A percentile compares a stretch with the other conserved stretches of the same genome.
These are phyloP conservation scores for Clonostachys chloroleuca DNA, from an alignment of 2,329 filamentous ascomycete genomes.

Conservation along the genomic window DNA sequence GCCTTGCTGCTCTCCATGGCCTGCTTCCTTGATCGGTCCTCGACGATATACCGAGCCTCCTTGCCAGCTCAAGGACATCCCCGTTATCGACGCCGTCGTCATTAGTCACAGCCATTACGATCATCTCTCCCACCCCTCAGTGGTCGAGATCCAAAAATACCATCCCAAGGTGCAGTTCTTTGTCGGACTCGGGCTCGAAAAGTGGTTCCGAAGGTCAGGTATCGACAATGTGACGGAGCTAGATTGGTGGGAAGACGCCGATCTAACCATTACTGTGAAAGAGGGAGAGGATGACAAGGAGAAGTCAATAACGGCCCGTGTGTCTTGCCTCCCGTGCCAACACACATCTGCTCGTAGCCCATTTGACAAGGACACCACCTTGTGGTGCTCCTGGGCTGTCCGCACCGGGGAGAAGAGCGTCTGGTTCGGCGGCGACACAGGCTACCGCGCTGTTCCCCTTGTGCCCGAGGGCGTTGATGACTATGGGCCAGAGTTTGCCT, in stretches of 20 bases:
- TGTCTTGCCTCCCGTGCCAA: conserved; percentile 81
- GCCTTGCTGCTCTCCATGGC: conserved; percentile 69
- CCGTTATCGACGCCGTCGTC: conserved; percentile 69
- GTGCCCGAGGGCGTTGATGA: conserved; percentile 61
- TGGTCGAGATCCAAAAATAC: conserved; percentile 63
- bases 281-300: conserved; percentile 16
- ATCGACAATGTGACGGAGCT: conserved; percentile 79
- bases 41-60: conserved; percentile 76
- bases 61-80: conserved; percentile 74
- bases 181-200: conserved; percentile 75
- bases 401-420: conserved; percentile 67
- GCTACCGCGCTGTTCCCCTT: conserved; percentile 74
- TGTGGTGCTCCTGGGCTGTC: conserved; percentile 88
- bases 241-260: conserved; percentile 90
- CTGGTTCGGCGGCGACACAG: conserved; percentile 88
- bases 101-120: conserved; percentile 94
- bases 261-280: conserved; percentile 53
- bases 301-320: conserved; percentile 58
- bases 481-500: conserved; percentile 61
- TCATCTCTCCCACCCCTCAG: conserved; percentile 75
- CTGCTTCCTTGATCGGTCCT: conserved; percentile 48
- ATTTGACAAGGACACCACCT: conserved; percentile 68
- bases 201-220: conserved; percentile 72
- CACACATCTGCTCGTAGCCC: conserved; percentile 68
- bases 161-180: conserved; percentile 85